A percentile compares a stretch with the other conserved stretches of the same genome.
Evolutionary conservation across 1,284 basidiomycete genomes (phyloP).

Genomic region (Ganoderma lingzhi): DNA sequence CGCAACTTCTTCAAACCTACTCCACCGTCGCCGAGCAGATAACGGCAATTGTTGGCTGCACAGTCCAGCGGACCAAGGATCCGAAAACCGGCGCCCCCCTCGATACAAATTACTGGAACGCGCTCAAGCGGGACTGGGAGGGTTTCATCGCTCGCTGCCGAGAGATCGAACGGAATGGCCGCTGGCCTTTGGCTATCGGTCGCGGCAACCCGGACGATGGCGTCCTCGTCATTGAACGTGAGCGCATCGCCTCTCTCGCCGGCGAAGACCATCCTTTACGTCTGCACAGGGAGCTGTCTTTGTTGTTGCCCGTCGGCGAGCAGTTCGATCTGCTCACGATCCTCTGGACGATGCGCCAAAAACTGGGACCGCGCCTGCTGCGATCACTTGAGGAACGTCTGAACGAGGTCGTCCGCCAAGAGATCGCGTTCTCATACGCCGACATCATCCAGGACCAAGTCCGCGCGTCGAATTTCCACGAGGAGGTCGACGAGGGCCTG

Average conservation of each 20-base stretch:
- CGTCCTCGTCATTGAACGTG: conserved; percentile 78
- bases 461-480: conserved; percentile 56
- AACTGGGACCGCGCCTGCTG: conserved; percentile 63
- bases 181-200: conserved; percentile 82
- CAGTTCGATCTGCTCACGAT: conserved; percentile 63
- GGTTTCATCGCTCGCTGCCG: conserved; percentile 90
- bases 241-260: conserved; percentile 73
- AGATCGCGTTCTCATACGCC: conserved; percentile 75
- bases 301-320: conserved; percentile 48
- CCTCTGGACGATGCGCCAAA: conserved; percentile 65
- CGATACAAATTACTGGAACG: conserved; percentile 83
- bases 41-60: conserved; percentile 86
- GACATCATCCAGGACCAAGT: conserved; percentile 78
- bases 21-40: conserved; percentile 79
- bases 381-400: conserved; percentile 64
- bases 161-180: conserved; percentile 84
- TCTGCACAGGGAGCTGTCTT: conserved; percentile 56
- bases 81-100: conserved; percentile 82
- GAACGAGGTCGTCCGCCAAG: conserved; percentile 73
- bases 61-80: conserved; percentile 77
- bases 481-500: conserved; percentile 64
- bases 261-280: conserved; percentile 73
- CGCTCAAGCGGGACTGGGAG: conserved; percentile 91
- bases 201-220: conserved; percentile 55
- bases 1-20: conserved; percentile 67